Percentiles rank a stretch among this genome's conserved stretches.
Conservation (phyloP, 2,329 filamentous ascomycete genomes). For the Ilyonectria sp. region DNA sequence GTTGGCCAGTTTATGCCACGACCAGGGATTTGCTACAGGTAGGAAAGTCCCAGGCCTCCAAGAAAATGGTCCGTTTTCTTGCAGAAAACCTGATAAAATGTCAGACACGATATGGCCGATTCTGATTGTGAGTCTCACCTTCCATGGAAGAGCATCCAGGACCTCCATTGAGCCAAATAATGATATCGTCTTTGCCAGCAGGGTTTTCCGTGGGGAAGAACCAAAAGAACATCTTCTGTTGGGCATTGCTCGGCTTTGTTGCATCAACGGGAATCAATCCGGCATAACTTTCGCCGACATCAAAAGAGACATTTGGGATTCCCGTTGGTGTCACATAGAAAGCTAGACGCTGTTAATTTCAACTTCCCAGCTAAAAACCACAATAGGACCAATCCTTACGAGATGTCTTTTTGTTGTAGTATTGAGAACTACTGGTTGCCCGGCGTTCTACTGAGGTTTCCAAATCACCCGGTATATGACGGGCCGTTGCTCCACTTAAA, state of each 20-base stretch:
- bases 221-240: constrained; percentile 43
- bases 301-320: constrained; percentile 19
- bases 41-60: constrained; percentile 78
- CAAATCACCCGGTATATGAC: not conserved
- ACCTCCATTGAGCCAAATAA: constrained; percentile 43
- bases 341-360: not conserved
- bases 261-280: constrained; percentile 25
- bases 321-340: constrained; percentile 20
- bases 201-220: constrained; percentile 44
- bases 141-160: constrained; percentile 31
- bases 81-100: constrained; percentile 68
- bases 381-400: not conserved
- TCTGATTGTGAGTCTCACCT: not conserved
- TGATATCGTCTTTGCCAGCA: constrained; percentile 40
- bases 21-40: constrained; percentile 76
- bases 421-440: constrained; percentile 9
- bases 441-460: not conserved
- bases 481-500: not conserved
- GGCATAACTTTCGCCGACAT: constrained; percentile 33
- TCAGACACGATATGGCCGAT: not conserved
- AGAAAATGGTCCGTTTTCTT: constrained; percentile 80
- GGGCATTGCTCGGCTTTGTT: constrained; percentile 24
- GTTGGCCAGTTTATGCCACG: constrained; percentile 70
- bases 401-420: constrained; percentile 22
- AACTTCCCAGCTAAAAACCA: no score